These are phyloP conservation scores for Aechmea fasciata DNA, from an alignment of 176 grass and related monocot species.

Conservation along the genomic window DNA sequence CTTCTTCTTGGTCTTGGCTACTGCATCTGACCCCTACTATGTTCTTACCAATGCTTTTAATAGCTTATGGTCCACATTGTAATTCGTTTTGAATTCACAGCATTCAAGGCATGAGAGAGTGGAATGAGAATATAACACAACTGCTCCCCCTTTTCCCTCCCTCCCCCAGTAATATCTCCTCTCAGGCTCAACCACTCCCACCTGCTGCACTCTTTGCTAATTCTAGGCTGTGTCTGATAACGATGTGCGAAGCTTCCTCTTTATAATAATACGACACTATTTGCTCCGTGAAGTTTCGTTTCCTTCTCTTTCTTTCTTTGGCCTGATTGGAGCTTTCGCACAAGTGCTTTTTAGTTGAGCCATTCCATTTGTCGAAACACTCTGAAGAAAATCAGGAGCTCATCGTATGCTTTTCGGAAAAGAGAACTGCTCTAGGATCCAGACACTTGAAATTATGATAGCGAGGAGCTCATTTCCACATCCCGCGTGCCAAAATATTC, in stretches of 20 bases:
- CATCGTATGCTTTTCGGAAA: no score
- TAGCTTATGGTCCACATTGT: conserved; percentile 16
- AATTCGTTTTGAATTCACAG: conserved; percentile 20
- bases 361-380: no score
- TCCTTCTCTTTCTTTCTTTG: no score
- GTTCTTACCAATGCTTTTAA: background rate
- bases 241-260: background rate
- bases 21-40: conserved; percentile 21
- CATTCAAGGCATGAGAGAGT: background rate
- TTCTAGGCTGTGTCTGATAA: conserved; percentile 22
- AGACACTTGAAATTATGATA: no score
- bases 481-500: no score
- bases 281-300: no score
- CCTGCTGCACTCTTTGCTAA: conserved; percentile 6
- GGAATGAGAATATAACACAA: background rate
- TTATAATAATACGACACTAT: no score
- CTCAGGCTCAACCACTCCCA: conserved; percentile 27
- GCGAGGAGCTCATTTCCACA: no score
- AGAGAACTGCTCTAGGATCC: no score
- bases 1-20: background rate
- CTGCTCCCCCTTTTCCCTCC: background rate
- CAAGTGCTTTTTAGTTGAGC: no score
- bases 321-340: no score
- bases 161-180: background rate
- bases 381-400: no score